Evolutionary conservation across 352 stramenopile species (phyloP), one percentile per base, ranked within the genome.

Genomic region (Phytophthora sojae): DNA sequence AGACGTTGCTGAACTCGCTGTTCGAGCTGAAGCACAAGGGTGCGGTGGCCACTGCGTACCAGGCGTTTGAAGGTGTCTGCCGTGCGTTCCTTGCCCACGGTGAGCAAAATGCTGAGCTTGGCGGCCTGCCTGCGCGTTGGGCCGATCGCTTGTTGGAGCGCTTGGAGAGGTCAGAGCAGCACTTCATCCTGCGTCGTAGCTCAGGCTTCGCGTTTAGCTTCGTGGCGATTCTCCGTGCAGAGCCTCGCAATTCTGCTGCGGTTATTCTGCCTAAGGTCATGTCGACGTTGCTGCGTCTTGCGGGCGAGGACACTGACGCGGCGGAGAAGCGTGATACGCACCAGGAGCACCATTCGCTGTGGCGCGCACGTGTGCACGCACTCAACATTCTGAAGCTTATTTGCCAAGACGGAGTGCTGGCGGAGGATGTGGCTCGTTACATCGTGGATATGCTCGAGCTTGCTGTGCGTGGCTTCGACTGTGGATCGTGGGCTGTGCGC

Each of bases 351-450:
- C 86, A 94, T 64, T 73, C 80, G 54, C 65, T 84, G 42, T 94
- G 85, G 88, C 87, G 89, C 30, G 87, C 84, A 32, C 86, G 84
- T 23, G 90, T 97, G 23, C 91, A 97, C 47, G 85, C 90, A 15
- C 76, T 97, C 17, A 97, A 97, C 64, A 96, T 97, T 53, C 77
- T 97, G 51, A 96, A 96, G 71, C 77, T 97, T n/a, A 86, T 97
- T 57, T 95, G 89, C 32, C 83, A 96, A 67, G 92, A 97, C 67
- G 90, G 85, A 42, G 84, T 96, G 21, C 79, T 97, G 23, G 85
- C 90, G 5, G 88, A 96, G 51, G 92, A 97, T 55, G 80, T 97
- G 11, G 83, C 82, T 1, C 64, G 84, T 25, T 95, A 97, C 67
- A 79, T 97, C n/a, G 74, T 89, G n/a, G 60, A 79, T n/a, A 92